Percentiles rank a stretch among this genome's conserved stretches.
phyloP scores from a whole-genome alignment of 78 protist species.

The Dictyostelium capitatum region DNA sequence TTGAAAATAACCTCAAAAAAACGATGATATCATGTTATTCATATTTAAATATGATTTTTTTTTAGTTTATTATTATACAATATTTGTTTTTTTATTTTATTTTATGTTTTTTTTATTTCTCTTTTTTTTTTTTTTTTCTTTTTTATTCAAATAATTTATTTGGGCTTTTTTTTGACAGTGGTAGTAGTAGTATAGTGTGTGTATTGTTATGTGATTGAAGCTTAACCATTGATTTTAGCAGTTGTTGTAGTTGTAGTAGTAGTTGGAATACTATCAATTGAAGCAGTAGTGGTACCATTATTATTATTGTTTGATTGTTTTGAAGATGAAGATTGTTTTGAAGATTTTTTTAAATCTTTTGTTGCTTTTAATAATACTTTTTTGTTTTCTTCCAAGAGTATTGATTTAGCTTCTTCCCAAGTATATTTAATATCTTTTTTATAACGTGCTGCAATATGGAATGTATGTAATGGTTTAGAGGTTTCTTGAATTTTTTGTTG shows the following conservation, averaged over 20 bases:
- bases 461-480: constrained; percentile 35
- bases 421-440: constrained; percentile 82
- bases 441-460: constrained; percentile 76
- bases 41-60: too few relatives aligned
- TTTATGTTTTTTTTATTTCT: too few relatives aligned
- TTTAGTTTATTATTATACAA: too few relatives aligned
- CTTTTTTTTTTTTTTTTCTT: neutral
- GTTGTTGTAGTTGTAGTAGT: constrained; percentile 4
- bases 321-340: neutral
- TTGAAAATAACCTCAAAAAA: too few relatives aligned
- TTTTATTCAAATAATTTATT: neutral
- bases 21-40: too few relatives aligned
- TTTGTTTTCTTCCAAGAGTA: constrained; percentile 67
- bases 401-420: constrained; percentile 80
- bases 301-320: neutral
- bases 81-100: too few relatives aligned
- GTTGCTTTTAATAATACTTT: constrained; percentile 59
- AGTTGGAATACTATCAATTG: neutral
- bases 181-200: too few relatives aligned
- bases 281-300: neutral
- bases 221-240: constrained; percentile 11
- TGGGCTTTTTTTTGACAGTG: too few relatives aligned
- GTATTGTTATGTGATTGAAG: too few relatives aligned
- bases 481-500: constrained; percentile 48
- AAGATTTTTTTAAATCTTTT: constrained; percentile 38